Evolutionary conservation across 208 protist species (phyloP).

Genomic region (Trypanosoma conorhini): DNA sequence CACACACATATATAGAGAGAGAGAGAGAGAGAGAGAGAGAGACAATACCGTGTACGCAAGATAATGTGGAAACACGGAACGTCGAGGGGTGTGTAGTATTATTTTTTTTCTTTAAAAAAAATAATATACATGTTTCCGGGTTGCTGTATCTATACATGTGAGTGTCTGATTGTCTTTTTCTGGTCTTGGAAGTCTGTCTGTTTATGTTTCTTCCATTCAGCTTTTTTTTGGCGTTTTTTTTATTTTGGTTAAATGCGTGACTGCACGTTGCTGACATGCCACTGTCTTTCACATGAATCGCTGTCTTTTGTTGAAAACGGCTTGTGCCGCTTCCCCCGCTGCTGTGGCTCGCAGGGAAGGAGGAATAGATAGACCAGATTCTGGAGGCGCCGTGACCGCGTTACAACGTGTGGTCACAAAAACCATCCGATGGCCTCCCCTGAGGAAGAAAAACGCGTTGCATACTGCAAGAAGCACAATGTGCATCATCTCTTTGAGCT

Average conservation of each 20-base stretch:
- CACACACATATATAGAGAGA: not conserved
- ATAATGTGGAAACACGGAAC: not conserved
- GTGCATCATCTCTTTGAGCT: slow-evolving; percentile 93
- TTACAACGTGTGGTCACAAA: not conserved
- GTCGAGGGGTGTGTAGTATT: not conserved
- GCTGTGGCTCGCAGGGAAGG: not conserved
- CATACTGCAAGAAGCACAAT: slow-evolving; percentile 88
- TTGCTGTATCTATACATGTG: not conserved
- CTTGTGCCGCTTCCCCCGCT: not conserved
- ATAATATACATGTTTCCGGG: not conserved
- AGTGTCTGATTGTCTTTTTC: not conserved
- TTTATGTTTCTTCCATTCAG: not conserved
- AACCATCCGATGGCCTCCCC: slow-evolving; percentile 28
- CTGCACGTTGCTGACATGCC: not conserved
- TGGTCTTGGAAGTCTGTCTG: not conserved
- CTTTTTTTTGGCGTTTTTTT: not conserved
- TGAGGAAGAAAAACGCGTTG: slow-evolving; percentile 73
- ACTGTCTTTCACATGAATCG: not conserved
- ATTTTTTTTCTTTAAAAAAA: not conserved
- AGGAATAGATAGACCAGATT: not conserved
- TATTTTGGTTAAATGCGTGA: not conserved
- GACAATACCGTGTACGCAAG: not conserved
- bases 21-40: not conserved
- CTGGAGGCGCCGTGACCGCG: not conserved
- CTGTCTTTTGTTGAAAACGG: not conserved